phyloP scores from a whole-genome alignment of 176 grass and related monocot genomes.

The Leersia perrieri region DNA sequence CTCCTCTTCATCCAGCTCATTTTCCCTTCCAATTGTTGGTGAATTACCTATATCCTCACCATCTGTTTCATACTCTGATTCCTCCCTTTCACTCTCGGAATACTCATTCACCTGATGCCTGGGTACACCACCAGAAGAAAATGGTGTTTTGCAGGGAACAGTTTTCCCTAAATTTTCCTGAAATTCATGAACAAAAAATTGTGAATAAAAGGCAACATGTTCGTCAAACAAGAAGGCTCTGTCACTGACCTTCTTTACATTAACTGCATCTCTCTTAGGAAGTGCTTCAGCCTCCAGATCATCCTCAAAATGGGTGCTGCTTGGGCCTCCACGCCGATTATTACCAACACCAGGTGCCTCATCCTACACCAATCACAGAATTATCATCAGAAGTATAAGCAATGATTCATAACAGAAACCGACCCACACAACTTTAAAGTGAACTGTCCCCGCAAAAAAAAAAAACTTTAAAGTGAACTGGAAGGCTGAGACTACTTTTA shows the following conservation, averaged over 20 bases:
- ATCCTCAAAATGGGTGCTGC: constrained; percentile 35
- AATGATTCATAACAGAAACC: too few relatives aligned
- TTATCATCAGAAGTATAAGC: too few relatives aligned
- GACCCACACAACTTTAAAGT: neutral
- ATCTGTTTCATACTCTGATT: constrained; percentile 68
- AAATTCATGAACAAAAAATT: constrained; percentile 24
- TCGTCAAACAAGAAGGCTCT: neutral
- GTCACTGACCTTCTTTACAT: constrained; percentile 36
- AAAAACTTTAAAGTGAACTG: neutral
- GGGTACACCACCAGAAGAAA: constrained; percentile 19
- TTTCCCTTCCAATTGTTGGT: constrained; percentile 37
- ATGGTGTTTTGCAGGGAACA: constrained; percentile 29
- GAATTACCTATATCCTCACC: constrained; percentile 43
- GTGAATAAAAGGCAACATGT: neutral
- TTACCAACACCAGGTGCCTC: constrained; percentile 44
- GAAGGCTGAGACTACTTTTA: neutral
- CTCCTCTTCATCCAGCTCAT: constrained; percentile 53
- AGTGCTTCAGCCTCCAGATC: constrained; percentile 49
- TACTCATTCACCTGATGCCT: constrained; percentile 48
- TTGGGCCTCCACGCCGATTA: constrained; percentile 28
- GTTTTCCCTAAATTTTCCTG: constrained; percentile 40
- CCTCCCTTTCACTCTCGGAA: constrained; percentile 39
- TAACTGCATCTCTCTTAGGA: constrained; percentile 33
- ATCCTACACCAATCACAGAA: constrained; percentile 30
- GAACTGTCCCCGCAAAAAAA: too few relatives aligned